Percentiles rank a stretch among this genome's conserved stretches.
Conservation (phyloP, 2,329 filamentous ascomycete genomes). For the Calonectria pauciramosa region DNA sequence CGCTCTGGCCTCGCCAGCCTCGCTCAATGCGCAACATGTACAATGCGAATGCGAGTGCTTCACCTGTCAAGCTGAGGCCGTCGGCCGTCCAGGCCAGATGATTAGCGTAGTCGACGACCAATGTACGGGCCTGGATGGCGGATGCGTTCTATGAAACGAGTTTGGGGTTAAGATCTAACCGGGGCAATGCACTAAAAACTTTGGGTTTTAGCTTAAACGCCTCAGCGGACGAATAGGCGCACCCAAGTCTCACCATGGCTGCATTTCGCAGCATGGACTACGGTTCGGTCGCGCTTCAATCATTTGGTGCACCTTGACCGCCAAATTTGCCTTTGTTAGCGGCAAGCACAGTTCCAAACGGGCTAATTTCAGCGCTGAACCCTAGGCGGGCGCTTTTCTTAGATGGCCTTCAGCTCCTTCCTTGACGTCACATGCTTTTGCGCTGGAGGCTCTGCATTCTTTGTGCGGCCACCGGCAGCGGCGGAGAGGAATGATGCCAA, state of each 20-base stretch:
- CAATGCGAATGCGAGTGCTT: neutral
- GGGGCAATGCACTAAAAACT: neutral
- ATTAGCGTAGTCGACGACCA: neutral
- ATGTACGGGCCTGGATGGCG: neutral
- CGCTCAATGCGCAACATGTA: neutral
- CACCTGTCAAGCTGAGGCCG: neutral
- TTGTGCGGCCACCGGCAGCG: neutral
- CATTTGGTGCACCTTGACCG: neutral
- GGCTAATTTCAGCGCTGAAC: neutral
- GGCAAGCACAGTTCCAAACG: neutral
- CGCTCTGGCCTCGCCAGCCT: neutral
- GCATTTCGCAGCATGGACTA: neutral
- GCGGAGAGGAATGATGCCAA: neutral
- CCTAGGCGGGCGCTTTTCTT: neutral
- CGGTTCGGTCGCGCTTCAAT: neutral
- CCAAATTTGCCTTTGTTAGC: neutral
- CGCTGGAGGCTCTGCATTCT: too few relatives aligned
- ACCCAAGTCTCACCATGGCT: neutral
- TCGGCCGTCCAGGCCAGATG: neutral
- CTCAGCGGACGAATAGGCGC: neutral
- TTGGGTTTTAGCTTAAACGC: neutral
- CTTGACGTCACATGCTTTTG: neutral
- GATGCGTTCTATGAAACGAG: neutral
- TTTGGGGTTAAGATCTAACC: neutral
- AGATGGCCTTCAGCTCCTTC: neutral